Base-by-base conservation (phyloP, 2,329 filamentous ascomycete genomes). In the Oidium heveae region DNA sequence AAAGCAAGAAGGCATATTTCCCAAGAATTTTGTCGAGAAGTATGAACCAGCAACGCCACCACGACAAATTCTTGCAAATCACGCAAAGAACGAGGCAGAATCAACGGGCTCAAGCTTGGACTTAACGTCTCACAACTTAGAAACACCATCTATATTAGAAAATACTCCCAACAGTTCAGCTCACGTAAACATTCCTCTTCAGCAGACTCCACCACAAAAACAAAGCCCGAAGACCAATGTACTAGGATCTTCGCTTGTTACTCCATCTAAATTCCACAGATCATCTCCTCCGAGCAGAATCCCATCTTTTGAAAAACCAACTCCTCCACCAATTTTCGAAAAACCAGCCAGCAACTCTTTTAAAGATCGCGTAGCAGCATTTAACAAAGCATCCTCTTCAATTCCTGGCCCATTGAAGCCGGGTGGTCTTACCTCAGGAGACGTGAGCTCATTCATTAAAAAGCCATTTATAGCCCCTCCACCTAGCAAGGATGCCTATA, bases 401-500 rank as follows among this genome's bases (percentile, higher is more conserved):
- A 72, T 91, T 57, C 77, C 86, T n/a, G n/a, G n/a, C n/a, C 91
- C 91, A 0, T 89, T 93, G 70, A 94, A 94, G 65, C 86, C 87
- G 20, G 74, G 75, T 57, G 78, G 78, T 1, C 69, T 82, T 28
- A 68, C 73, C 56, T 70, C 74, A 33, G 74, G 76, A 56, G 71
- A 75, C 51, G 74, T 74, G 58, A 74, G 74, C 54, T 74, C 74
- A 55, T 96, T 96, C 64, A 80, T 98, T 68, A 95, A 89, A 74
- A 96, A 96, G 68, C 87, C 89, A 0, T 98, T 95, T 63, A 88
- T 98, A 55, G 86, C 91, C 3, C 87, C 91, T 53, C 91, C 91
- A 18, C 91, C 91, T 0, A 94, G 87, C 67, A 83, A 86, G 60
- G 83, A 95, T 70, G 84, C 89, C 24, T 98, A 86, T 63, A 75